Evolutionary conservation across 2,329 filamentous ascomycete species (phyloP).

Genomic region (Microdochium paspali): DNA sequence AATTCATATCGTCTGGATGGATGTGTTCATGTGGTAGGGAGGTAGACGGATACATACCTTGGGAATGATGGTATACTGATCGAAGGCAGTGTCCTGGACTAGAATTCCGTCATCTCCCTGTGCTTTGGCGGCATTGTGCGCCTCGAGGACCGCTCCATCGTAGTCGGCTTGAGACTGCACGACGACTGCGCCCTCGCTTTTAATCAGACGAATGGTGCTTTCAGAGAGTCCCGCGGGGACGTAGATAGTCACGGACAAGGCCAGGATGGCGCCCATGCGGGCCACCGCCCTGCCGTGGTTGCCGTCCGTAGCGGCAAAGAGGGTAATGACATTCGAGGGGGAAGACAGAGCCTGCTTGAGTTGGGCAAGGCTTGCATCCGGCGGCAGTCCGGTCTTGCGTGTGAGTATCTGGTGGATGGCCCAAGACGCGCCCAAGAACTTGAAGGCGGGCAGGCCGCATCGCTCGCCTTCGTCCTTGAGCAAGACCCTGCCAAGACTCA

Average conservation of each 20-base stretch:
- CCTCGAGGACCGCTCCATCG: conserved; percentile 46
- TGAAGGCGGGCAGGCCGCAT: conserved; percentile 63
- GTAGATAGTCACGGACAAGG: conserved; percentile 44
- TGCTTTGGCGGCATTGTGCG: conserved; percentile 30
- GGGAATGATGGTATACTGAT: conserved; percentile 56
- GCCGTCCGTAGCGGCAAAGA: conserved; percentile 61
- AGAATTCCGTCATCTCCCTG: conserved; percentile 35
- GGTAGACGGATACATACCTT: conserved; percentile 21
- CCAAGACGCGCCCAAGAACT: conserved; percentile 70
- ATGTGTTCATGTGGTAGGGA: too few relatives aligned
- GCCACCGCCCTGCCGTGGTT: conserved; percentile 68
- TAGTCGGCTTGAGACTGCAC: conserved; percentile 47
- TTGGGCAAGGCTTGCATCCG: conserved; percentile 28
- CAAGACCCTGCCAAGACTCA: conserved; percentile 47
- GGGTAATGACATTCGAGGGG: conserved; percentile 19
- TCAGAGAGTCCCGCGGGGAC: conserved; percentile 49
- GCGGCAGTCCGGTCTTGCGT: conserved; percentile 28
- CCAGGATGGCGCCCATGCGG: conserved; percentile 51
- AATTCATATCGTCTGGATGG: too few relatives aligned
- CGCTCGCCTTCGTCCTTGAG: conserved; percentile 62
- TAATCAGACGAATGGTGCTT: conserved; percentile 42
- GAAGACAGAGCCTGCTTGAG: conserved; percentile 26
- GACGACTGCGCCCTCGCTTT: conserved; percentile 51
- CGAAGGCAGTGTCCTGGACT: conserved; percentile 59
- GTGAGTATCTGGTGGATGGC: conserved; percentile 49